Percentiles rank a stretch among this genome's conserved stretches.
Evolutionary conservation across 1,284 basidiomycete species (phyloP).

Genomic region (Microbotryum silenes-acaulis): DNA sequence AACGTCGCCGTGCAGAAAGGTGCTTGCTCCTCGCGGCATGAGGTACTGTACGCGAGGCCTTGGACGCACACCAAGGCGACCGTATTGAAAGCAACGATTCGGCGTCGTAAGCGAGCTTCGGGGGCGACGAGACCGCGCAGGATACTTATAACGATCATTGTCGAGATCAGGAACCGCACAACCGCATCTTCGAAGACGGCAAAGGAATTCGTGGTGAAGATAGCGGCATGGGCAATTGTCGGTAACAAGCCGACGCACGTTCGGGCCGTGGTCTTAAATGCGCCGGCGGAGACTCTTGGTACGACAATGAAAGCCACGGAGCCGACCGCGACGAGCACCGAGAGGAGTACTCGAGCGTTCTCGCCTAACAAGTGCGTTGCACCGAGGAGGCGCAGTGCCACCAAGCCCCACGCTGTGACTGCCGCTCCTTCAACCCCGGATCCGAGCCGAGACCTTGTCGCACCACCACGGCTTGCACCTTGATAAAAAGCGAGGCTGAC

Average conservation of each 20-base stretch:
- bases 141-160: conserved; percentile 53
- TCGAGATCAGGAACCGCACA: conserved; percentile 61
- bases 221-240: conserved; percentile 19
- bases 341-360: background rate
- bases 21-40: conserved; percentile 92
- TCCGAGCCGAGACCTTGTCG: conserved; percentile 18
- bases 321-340: conserved; percentile 30
- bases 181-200: conserved; percentile 91
- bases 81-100: conserved; percentile 63
- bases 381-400: background rate
- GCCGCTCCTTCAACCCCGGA: conserved; percentile 34
- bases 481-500: conserved; percentile 39
- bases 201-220: conserved; percentile 73
- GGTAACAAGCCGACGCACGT: too few species aligned
- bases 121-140: conserved; percentile 49
- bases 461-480: background rate
- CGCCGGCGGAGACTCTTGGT: too few species aligned
- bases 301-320: conserved; percentile 22
- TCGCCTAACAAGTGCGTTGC: conserved; percentile 9
- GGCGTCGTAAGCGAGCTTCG: conserved; percentile 58
- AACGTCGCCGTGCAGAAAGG: conserved; percentile 79
- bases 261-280: too few species aligned
- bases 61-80: conserved; percentile 64
- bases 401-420: conserved; percentile 28
- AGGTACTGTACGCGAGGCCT: conserved; percentile 63